A percentile compares a stretch with the other conserved stretches of the same genome.
phyloP scores from a whole-genome alignment of 164 flowering plant species.

The Amborella trichopoda region DNA sequence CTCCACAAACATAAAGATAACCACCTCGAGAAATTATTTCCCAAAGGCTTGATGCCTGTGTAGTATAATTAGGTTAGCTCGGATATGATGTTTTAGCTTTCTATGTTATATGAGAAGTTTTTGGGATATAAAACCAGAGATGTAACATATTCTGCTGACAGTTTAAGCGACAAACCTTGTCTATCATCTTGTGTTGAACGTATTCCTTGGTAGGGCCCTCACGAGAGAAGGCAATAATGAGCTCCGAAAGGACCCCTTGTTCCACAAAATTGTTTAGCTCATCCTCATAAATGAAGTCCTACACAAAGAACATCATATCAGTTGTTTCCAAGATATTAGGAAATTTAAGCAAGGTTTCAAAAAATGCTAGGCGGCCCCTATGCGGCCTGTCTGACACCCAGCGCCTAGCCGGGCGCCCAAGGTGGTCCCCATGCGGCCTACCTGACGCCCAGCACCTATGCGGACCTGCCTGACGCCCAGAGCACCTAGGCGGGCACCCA shows the following conservation, averaged over 20 bases:
- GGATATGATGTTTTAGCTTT: not conserved
- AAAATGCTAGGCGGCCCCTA: too few species aligned
- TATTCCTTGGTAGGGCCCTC: constrained; percentile 87
- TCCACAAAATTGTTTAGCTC: constrained; percentile 64
- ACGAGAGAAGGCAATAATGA: constrained; percentile 83
- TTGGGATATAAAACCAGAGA: not conserved
- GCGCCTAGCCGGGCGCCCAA: too few species aligned
- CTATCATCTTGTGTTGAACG: constrained; percentile 90
- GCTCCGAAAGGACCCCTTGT: constrained; percentile 64
- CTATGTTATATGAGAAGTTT: not conserved
- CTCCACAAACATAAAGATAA: constrained; percentile 91
- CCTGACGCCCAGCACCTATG: too few species aligned
- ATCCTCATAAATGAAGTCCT: constrained; percentile 92
- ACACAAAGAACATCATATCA: not conserved
- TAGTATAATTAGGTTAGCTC: too few species aligned
- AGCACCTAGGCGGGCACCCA: too few species aligned
- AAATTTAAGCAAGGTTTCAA: too few species aligned
- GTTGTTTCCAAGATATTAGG: not conserved
- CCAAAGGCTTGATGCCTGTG: constrained; percentile 83
- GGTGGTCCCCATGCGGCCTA: too few species aligned
- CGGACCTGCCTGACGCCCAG: too few species aligned
- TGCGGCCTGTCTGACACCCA: too few species aligned
- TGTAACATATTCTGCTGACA: not conserved
- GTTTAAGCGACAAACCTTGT: constrained; percentile 43
- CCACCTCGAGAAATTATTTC: constrained; percentile 67